Percentiles rank a stretch among this genome's conserved stretches.
Conservation (phyloP, 2,329 filamentous ascomycete species). For the Aspergillus ustus region DNA sequence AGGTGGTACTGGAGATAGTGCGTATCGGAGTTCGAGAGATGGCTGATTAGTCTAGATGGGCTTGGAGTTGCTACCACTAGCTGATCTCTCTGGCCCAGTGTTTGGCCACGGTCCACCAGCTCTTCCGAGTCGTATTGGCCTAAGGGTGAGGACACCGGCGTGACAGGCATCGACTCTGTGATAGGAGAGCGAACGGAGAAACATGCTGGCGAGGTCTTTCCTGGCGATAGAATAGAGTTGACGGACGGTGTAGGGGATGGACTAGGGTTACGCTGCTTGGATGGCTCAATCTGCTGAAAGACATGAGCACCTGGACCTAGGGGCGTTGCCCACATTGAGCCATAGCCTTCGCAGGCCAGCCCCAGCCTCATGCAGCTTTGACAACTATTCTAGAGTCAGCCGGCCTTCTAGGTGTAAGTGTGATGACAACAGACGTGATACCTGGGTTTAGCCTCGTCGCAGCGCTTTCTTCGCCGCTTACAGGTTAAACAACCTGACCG, state of each 20-base stretch:
- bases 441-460: slow-evolving; percentile 44
- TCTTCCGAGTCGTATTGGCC: slow-evolving; percentile 7
- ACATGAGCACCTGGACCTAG: slow-evolving; percentile 37
- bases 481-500: slow-evolving; percentile 47
- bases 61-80: slow-evolving; percentile 21
- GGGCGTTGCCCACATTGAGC: slow-evolving; percentile 42
- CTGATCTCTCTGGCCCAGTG: neutral
- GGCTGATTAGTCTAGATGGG: slow-evolving; percentile 28
- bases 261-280: slow-evolving; percentile 30
- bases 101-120: neutral
- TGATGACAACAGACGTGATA: slow-evolving; percentile 16
- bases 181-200: slow-evolving; percentile 4
- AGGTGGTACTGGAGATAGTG: slow-evolving; percentile 46
- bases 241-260: slow-evolving; percentile 23
- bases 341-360: slow-evolving; percentile 43
- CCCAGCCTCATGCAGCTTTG: slow-evolving; percentile 39
- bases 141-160: neutral
- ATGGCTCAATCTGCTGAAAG: slow-evolving; percentile 28
- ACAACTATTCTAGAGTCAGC: slow-evolving; percentile 31
- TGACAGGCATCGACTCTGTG: slow-evolving; percentile 6
- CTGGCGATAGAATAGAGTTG: slow-evolving; percentile 20
- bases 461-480: slow-evolving; percentile 44
- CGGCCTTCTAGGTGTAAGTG: neutral
- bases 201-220: slow-evolving; percentile 2
- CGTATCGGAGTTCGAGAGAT: slow-evolving; percentile 36